Evolutionary conservation across 2,329 filamentous ascomycete genomes (phyloP), one percentile per base, ranked within the genome.

Genomic region (Pochonia chlamydosporia): DNA sequence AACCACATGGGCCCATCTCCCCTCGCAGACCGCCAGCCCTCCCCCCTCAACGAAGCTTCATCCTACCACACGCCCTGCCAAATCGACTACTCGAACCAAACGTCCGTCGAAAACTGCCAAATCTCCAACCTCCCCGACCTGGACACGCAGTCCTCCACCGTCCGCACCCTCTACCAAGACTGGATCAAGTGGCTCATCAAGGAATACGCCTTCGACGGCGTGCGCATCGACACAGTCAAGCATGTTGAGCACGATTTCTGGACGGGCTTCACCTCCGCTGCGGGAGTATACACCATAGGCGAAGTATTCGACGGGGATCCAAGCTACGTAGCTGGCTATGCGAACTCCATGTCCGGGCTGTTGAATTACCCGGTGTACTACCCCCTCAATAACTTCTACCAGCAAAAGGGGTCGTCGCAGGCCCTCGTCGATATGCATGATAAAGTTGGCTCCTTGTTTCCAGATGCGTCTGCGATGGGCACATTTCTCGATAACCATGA

Each of bases 31-130:
- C 63, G 66, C 53, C 59, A 58, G 7, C 73, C 74, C 5, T 55
- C 61, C 5, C 71, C 71, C 1, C 65, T 77, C 40, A 74, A 84
- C 60, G 64, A 75, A 24, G 49, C 70, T 16, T 71, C 70, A 21
- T 82, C 82, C 55, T 87, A 79, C 63, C 82, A 87, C 58, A 39
- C 72, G 1, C 77, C 74, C 56, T 87, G 84, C 62, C 56, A 79
- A 44, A 72, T 72, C 49, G 59, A 84, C 60, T 83, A 81, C 63
- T 58, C 62, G 31, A 63, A 82, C 57, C 68, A 79, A 52, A 67
- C 60, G 39, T 64, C 67, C 53, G 59, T 72, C 49, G 68, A 74
- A 53, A 54, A 64, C 49, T 85, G 82, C 66, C 64, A 76, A n/a
- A 71, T 68, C 14, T 73, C 79, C n/a, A 69, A 73, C 0, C 74